Evolutionary conservation across 1,284 basidiomycete genomes (phyloP).

Genomic region (Cerrena zonata): DNA sequence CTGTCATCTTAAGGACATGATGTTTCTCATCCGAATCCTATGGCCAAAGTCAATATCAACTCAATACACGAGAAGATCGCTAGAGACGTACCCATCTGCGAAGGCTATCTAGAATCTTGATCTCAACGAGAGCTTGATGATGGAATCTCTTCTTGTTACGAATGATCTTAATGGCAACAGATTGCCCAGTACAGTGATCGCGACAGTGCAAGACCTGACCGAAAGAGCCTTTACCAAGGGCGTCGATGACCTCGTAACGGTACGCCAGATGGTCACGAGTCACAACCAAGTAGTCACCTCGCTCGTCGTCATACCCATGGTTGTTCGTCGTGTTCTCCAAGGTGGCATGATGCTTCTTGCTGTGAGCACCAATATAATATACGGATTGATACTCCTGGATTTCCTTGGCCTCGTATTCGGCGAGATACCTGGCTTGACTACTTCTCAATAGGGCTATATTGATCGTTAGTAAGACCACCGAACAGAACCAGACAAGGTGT

Average conservation of each 20-base stretch:
- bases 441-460: constrained; percentile 56
- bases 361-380: constrained; percentile 78
- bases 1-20: constrained; percentile 96
- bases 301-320: constrained; percentile 95
- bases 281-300: constrained; percentile 92
- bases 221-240: constrained; percentile 96
- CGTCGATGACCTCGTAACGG: constrained; percentile 89
- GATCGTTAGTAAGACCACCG: constrained; percentile 8
- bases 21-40: constrained; percentile 95
- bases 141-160: constrained; percentile 99
- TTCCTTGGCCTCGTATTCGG: constrained; percentile 86
- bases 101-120: constrained; percentile 95
- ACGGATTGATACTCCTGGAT: constrained; percentile 83
- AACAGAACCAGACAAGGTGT: constrained; percentile 7
- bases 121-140: constrained; percentile 96
- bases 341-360: constrained; percentile 76
- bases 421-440: constrained; percentile 59
- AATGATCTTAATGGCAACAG: constrained; percentile 98
- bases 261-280: constrained; percentile 91
- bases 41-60: constrained; percentile 8
- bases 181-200: constrained; percentile 93
- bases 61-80: neutral
- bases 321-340: constrained; percentile 79
- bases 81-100: constrained; percentile 82
- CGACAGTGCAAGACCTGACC: constrained; percentile 95